These are phyloP conservation scores for Penicillium mononematosum DNA, from an alignment of 495 filamentous ascomycete genomes.

Conservation along the genomic window DNA sequence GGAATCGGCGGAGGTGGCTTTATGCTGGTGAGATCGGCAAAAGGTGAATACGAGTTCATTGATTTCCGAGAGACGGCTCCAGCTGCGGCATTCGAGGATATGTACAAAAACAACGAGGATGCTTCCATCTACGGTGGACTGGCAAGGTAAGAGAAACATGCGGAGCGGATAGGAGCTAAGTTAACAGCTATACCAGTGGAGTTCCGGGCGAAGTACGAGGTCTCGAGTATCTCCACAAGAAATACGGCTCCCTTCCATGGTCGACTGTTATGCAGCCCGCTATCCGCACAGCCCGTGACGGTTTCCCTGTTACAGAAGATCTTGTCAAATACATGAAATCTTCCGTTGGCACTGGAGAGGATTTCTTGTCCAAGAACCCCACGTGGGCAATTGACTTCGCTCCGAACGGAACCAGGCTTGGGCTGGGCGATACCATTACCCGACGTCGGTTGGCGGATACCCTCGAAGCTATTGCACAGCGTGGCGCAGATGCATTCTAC, in stretches of 20 bases:
- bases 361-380: constrained; percentile 71
- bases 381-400: constrained; percentile 87
- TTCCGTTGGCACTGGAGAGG: constrained; percentile 35
- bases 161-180: not conserved
- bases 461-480: constrained; percentile 66
- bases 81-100: constrained; percentile 70
- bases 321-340: constrained; percentile 65
- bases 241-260: constrained; percentile 73
- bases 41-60: constrained; percentile 69
- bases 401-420: constrained; percentile 69
- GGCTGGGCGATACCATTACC: constrained; percentile 72
- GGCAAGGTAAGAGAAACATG: constrained; percentile 48
- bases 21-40: constrained; percentile 64
- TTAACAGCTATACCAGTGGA: constrained; percentile 45
- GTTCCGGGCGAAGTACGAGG: constrained; percentile 83
- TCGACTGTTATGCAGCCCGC: constrained; percentile 66
- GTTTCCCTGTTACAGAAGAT: constrained; percentile 70
- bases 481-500: constrained; percentile 76
- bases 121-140: constrained; percentile 58
- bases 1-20: constrained; percentile 91
- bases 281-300: constrained; percentile 69
- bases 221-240: constrained; percentile 69
- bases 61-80: constrained; percentile 89
- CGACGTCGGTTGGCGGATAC: constrained; percentile 76
- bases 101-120: constrained; percentile 64